Evolutionary conservation across 257 asterid genomes (phyloP).

Genomic region (Phtheirospermum japonicum): DNA sequence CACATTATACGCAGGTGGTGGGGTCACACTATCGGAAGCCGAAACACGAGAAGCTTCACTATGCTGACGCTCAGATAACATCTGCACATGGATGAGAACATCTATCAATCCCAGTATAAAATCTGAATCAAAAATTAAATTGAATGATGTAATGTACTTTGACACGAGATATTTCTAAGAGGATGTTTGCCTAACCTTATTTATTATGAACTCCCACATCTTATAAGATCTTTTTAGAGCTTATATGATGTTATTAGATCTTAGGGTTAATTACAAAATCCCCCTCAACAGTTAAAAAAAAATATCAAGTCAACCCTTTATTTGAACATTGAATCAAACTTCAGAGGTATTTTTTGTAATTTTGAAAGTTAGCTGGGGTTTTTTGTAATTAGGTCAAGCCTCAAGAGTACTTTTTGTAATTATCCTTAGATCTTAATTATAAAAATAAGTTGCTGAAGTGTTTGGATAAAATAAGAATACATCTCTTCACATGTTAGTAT

Average conservation of each 20-base stretch:
- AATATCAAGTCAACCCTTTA: no score
- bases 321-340: no score
- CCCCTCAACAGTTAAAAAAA: no score
- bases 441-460: no score
- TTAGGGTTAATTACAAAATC: neutral
- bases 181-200: neutral
- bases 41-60: constrained; percentile 38
- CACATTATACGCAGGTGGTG: constrained; percentile 38
- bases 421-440: no score
- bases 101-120: no score
- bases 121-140: neutral
- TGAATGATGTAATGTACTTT: neutral
- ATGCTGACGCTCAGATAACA: constrained; percentile 57
- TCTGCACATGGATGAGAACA: constrained; percentile 42
- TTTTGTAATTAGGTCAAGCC: no score
- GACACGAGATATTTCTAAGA: neutral
- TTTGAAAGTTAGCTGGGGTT: no score
- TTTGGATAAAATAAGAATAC: no score
- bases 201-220: neutral
- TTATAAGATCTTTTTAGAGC: neutral
- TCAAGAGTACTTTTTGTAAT: no score
- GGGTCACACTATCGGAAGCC: constrained; percentile 26
- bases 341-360: no score
- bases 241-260: neutral
- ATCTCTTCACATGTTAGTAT: neutral